Percentiles rank a stretch among this genome's conserved stretches.
Conservation (phyloP, 495 filamentous ascomycete species). For the Annulohypoxylon bovei region DNA sequence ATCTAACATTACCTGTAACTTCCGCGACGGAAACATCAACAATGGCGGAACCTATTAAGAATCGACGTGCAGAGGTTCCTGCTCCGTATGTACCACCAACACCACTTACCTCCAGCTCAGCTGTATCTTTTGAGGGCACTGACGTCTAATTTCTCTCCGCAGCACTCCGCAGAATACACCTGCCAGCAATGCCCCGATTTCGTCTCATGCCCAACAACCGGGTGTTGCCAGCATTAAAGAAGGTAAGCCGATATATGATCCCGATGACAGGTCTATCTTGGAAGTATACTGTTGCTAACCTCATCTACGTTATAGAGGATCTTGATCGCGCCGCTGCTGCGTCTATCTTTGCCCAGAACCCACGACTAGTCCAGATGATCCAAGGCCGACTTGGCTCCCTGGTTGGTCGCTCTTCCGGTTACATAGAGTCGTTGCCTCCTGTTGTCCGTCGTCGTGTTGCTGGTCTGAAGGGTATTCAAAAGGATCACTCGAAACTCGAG, state of each 20-base stretch:
- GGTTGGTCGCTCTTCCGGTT: slow-evolving; percentile 94
- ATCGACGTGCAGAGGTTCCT: slow-evolving; percentile 46
- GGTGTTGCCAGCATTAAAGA: slow-evolving; percentile 96
- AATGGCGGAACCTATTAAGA: slow-evolving; percentile 51
- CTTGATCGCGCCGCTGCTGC: slow-evolving; percentile 87
- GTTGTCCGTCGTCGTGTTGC: slow-evolving; percentile 91
- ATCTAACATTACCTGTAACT: slow-evolving; percentile 8
- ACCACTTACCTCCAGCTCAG: neutral
- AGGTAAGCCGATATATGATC: slow-evolving; percentile 67
- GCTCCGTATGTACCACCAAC: slow-evolving; percentile 42
- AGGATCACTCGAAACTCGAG: slow-evolving; percentile 98
- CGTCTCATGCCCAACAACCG: slow-evolving; percentile 95
- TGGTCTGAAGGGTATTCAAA: slow-evolving; percentile 96
- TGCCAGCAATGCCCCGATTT: slow-evolving; percentile 93
- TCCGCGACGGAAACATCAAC: slow-evolving; percentile 32
- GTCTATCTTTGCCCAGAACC: slow-evolving; percentile 92
- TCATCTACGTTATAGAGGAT: slow-evolving; percentile 71
- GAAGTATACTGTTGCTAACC: slow-evolving; percentile 27
- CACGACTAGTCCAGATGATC: slow-evolving; percentile 92
- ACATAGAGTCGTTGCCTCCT: slow-evolving; percentile 92
- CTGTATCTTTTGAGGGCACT: slow-evolving; percentile 36
- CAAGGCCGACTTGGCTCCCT: slow-evolving; percentile 93
- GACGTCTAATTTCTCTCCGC: slow-evolving; percentile 43
- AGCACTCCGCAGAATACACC: slow-evolving; percentile 98
- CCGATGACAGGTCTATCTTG: slow-evolving; percentile 10